Evolutionary conservation across 1,284 basidiomycete genomes (phyloP), one percentile per base, ranked within the genome.

Genomic region (Malassezia furfur): DNA sequence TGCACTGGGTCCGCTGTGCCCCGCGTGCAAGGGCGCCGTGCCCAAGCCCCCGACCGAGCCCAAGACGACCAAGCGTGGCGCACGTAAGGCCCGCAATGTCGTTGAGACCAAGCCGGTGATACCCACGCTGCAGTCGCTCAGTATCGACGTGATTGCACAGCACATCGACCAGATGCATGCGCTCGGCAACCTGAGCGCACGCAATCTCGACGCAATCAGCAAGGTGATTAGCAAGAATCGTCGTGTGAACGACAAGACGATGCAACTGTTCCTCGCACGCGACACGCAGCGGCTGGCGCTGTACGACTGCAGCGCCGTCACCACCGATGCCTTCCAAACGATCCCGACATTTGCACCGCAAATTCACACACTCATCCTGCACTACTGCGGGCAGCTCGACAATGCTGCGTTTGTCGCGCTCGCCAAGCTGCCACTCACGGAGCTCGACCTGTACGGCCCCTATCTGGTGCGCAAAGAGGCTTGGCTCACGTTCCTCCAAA

Each of bases 161-260:
- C 83, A 89, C 70, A 94, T 96, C 54, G 83, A 91, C 57, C 85
- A 91, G 60, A 85, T 96, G 14, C 91, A 96, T 60, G 85, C 86
- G 0, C 78, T 96, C 5, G 90, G 91, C 0, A 84, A 90, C 65
- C 86, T 96, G 52, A 88, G 89, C 0, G 68, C 80, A 1, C 50
- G 57, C 41, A 72, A 68, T 56, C 51, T 63, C 47, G 69, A 73
- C n/a, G 60, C 61, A 3, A 62, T 72, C 60, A 66, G 67, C 59
- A 66, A 65, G 49, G 59, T 61, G 28, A 81, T 98, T 36, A 85
- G 86, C 37, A 88, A 87, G 75, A 89, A 86, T 67, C 81, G 93
- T 34, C 82, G 85, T 59, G 78, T 98, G 85, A 90, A 57, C 34
- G 41, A 61, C 85, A 86, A 59, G 87, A 86, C 4, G 48, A 84